These are phyloP conservation scores for Neurospora sp. DNA, from an alignment of 495 filamentous ascomycete genomes.

Conservation along the genomic window DNA sequence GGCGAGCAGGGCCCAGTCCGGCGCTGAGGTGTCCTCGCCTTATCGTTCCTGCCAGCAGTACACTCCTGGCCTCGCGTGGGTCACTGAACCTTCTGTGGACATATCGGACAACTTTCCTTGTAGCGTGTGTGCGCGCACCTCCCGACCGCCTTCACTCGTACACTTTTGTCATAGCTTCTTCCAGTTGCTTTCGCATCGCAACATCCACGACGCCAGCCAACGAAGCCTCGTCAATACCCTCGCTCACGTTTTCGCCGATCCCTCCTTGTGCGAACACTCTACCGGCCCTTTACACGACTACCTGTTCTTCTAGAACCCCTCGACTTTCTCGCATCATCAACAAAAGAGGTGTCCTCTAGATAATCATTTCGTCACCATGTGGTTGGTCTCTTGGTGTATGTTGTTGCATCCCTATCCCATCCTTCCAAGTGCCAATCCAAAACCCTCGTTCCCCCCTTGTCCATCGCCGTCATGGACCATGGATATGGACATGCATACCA, in stretches of 20 bases:
- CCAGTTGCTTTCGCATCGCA: background rate
- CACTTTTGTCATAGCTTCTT: background rate
- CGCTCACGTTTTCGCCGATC: background rate
- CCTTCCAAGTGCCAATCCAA: background rate
- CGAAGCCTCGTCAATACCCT: background rate
- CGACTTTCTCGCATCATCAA: background rate
- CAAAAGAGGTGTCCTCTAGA: background rate
- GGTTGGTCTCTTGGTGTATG: constrained; percentile 96
- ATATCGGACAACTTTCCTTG: background rate
- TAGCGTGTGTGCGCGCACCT: background rate
- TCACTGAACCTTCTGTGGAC: background rate
- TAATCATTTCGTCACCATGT: constrained; percentile 51
- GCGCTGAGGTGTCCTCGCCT: background rate
- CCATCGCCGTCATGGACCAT: background rate
- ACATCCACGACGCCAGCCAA: background rate
- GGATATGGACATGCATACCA: constrained; percentile 3
- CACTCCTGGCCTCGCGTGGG: background rate
- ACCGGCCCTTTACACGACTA: background rate
- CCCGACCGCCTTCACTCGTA: background rate
- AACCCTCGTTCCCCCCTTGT: background rate
- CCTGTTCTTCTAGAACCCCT: background rate
- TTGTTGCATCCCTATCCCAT: constrained; percentile 5
- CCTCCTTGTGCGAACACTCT: background rate
- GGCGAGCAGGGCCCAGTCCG: background rate
- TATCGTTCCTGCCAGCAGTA: background rate